Evolutionary conservation across 1,284 basidiomycete species (phyloP).

Genomic region (Dichomitus squalens): DNA sequence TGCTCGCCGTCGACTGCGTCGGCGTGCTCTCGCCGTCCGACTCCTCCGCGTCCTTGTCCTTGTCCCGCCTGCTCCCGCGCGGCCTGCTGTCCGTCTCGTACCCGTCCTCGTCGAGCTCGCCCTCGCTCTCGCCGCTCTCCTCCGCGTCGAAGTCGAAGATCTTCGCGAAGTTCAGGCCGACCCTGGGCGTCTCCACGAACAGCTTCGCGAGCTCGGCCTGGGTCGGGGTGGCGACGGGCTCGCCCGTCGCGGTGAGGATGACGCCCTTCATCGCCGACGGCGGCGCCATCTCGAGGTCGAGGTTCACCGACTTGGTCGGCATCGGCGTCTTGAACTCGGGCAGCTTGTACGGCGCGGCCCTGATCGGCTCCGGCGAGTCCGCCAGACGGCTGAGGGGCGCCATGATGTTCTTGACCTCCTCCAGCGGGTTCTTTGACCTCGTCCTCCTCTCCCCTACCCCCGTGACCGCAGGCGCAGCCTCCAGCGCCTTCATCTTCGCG

Average conservation of each 20-base stretch:
- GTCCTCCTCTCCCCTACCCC: conserved; percentile 38
- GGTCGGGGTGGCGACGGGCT: conserved; percentile 67
- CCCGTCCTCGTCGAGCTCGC: conserved; percentile 26
- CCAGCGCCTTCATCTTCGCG: conserved; percentile 43
- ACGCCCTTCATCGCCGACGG: conserved; percentile 83
- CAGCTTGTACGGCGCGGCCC: conserved; percentile 32
- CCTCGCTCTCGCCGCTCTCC: conserved; percentile 30
- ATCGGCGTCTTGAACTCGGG: conserved; percentile 44
- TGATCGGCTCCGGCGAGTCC: conserved; percentile 30
- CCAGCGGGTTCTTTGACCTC: conserved; percentile 62
- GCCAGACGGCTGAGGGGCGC: conserved; percentile 50
- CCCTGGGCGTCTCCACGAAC: conserved; percentile 64
- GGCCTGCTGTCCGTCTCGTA: conserved; percentile 30
- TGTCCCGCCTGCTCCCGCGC: conserved; percentile 10
- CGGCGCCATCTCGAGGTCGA: conserved; percentile 29
- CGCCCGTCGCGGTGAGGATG: conserved; percentile 73
- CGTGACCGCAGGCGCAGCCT: conserved; percentile 36
- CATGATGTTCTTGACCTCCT: conserved; percentile 73
- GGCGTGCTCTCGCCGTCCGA: conserved; percentile 28
- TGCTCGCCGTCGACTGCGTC: conserved; percentile 16
- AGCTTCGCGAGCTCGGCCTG: conserved; percentile 64
- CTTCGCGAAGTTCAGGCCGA: conserved; percentile 70
- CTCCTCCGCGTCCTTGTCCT: conserved; percentile 16
- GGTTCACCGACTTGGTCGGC: conserved; percentile 24
- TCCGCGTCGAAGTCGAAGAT: conserved; percentile 66